Base-by-base conservation (phyloP, 225 moss, liverwort and hornwort species). In the Polytrichum formosum region DNA sequence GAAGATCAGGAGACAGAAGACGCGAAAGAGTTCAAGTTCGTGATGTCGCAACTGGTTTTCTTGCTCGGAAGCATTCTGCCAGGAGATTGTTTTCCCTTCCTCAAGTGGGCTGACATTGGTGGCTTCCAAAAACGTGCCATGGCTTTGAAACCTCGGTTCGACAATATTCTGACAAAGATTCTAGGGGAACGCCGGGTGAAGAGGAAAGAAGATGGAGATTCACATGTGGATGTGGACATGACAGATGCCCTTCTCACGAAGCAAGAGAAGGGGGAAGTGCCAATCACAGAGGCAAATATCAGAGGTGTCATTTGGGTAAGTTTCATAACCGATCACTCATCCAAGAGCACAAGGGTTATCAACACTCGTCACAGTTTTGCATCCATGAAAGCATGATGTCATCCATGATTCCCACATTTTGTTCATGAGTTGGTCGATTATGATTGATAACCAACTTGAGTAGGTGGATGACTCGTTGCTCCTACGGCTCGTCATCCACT, bases 1-100 rank as follows among this genome's bases (percentile, higher is more conserved):
- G 74, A 19, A 20, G 70, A 60, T 6, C 31, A 55, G 6, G 83
- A 77, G n/a, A 83, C 74, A 13, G 74, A 76, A 31, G 83, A 80
- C 20, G 83, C 83, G 4, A 77, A 71, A 61, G 83, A 83, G 53
- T 80, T 80, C 53, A 74, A 74, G 83, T 83, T 74, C 28, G 74
- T 83, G 26, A 77, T 83, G 83, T 64, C 71, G 6, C 79, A 83
- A 53, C 65, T 79, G 74, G 22, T 83, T 29, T 10, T 33, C 20
- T 61, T 83, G 26, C 64, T 74, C 28, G 79, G 79, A 55, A 83
- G 79, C 64, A 74, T 83, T 74, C 74, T 83, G 7, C 83, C 79
- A 5, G 83, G 64, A n/a, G 83, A 83, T 53, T 79, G 79, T 64
- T 7, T 83, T 18, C 79, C 83, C 26, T 80, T 83, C 60, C 70